phyloP scores from a whole-genome alignment of 768 basidiomycete species.

The Udeniomyces megalosporus region DNA sequence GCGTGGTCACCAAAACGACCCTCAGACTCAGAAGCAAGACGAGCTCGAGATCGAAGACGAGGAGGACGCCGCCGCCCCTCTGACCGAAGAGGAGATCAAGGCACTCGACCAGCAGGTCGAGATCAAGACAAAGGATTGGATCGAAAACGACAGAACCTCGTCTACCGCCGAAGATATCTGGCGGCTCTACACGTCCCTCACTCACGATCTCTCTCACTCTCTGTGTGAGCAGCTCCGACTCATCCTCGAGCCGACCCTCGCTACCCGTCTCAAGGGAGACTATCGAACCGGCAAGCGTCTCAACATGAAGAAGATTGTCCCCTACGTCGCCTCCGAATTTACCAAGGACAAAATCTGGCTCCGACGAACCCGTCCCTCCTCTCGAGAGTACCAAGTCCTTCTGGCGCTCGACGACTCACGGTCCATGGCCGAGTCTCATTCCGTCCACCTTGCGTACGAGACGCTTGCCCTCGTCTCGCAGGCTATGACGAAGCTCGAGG shows the following conservation, averaged over 20 bases:
- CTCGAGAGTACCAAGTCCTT: constrained; percentile 87
- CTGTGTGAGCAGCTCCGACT: constrained; percentile 93
- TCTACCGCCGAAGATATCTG: constrained; percentile 59
- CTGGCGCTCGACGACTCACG: constrained; percentile 90
- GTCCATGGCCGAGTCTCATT: constrained; percentile 87
- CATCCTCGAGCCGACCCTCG: constrained; percentile 84
- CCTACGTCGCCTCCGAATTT: constrained; percentile 95
- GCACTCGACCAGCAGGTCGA: constrained; percentile 35
- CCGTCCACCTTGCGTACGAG: constrained; percentile 83
- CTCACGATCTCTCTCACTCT: constrained; percentile 73
- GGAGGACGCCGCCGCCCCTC: constrained; percentile 34
- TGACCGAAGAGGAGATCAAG: constrained; percentile 23
- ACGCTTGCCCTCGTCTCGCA: constrained; percentile 82
- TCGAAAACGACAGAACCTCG: constrained; percentile 41
- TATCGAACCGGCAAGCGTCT: constrained; percentile 93
- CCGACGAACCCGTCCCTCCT: constrained; percentile 78
- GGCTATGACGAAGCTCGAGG: constrained; percentile 77
- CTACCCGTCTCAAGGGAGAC: constrained; percentile 86
- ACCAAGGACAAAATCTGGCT: constrained; percentile 99
- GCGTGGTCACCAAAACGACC: constrained; percentile 14
- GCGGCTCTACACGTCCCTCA: constrained; percentile 78
- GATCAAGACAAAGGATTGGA: constrained; percentile 45
- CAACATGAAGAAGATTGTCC: constrained; percentile 97
- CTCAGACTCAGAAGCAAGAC: constrained; percentile 16
- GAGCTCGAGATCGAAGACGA: constrained; percentile 34